Conservation (phyloP, 495 filamentous ascomycete species). For the Glarea lozoyensis region DNA sequence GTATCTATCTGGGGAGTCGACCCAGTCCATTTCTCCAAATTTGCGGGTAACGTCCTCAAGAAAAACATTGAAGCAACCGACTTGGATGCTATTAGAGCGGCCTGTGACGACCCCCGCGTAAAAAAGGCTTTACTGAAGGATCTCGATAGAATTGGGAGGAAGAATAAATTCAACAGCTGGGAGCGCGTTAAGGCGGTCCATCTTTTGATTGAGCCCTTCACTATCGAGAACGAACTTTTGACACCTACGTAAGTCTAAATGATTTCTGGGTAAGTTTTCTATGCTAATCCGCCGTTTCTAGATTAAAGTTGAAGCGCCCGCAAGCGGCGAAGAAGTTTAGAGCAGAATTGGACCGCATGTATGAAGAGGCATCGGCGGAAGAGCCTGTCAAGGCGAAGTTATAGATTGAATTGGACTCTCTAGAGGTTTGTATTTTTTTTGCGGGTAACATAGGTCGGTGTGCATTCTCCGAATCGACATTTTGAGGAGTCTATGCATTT, state of each 20-base stretch:
- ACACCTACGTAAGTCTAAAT: constrained; percentile 83
- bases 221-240: constrained; percentile 86
- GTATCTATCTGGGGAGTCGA: constrained; percentile 84
- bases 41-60: constrained; percentile 65
- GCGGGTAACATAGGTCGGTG: no score
- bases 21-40: constrained; percentile 70
- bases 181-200: constrained; percentile 71
- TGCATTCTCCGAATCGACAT: no score
- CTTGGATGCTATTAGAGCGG: constrained; percentile 53
- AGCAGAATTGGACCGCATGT: constrained; percentile 66
- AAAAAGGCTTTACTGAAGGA: constrained; percentile 67
- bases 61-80: constrained; percentile 54
- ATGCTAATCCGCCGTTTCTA: constrained; percentile 26
- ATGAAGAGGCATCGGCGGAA: constrained; percentile 56
- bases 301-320: constrained; percentile 90
- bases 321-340: constrained; percentile 75
- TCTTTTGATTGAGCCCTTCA: constrained; percentile 82
- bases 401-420: no score
- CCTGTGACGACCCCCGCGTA: constrained; percentile 57
- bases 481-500: no score
- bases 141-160: constrained; percentile 71
- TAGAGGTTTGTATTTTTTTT: no score
- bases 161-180: constrained; percentile 81
- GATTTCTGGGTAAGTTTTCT: not conserved
- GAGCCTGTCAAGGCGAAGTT: constrained; percentile 44